These are phyloP conservation scores for Yueomyces sp. DNA, from an alignment of 1,139 yeast genomes.

Conservation along the genomic window DNA sequence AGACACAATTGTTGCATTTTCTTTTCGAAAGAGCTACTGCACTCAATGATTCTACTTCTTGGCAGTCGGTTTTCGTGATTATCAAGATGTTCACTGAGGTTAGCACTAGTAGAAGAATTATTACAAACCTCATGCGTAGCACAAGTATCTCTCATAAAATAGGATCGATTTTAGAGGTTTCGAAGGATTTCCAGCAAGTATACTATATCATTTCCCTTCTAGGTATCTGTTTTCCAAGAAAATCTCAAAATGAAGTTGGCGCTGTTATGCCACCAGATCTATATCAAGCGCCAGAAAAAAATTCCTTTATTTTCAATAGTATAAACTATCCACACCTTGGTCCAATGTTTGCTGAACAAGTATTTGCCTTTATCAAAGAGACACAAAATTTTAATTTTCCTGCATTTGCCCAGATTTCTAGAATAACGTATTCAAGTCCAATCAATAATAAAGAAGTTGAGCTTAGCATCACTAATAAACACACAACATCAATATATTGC, in stretches of 20 bases:
- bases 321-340: constrained; percentile 10
- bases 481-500: constrained; percentile 1
- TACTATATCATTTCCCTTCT: constrained; percentile 10
- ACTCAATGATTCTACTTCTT: constrained; percentile 5
- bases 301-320: constrained; percentile 8
- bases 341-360: constrained; percentile 1
- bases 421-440: constrained; percentile 4
- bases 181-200: constrained; percentile 12
- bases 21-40: constrained; percentile 8
- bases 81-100: constrained; percentile 4
- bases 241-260: constrained; percentile 5
- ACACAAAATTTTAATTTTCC: constrained; percentile 4
- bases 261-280: constrained; percentile 8
- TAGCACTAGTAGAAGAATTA: constrained; percentile 6
- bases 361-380: constrained; percentile 7
- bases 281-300: constrained; percentile 9
- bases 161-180: constrained; percentile 9
- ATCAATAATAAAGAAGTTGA: constrained; percentile 1
- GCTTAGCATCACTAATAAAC: neutral
- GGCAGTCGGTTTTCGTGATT: constrained; percentile 13
- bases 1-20: constrained; percentile 4
- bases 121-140: constrained; percentile 6
- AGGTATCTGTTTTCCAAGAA: constrained; percentile 11
- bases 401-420: constrained; percentile 1
- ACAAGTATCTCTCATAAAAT: constrained; percentile 6